Evolutionary conservation across 257 asterid genomes (phyloP), one percentile per base, ranked within the genome.

Genomic region (Fraxinus anomala): DNA sequence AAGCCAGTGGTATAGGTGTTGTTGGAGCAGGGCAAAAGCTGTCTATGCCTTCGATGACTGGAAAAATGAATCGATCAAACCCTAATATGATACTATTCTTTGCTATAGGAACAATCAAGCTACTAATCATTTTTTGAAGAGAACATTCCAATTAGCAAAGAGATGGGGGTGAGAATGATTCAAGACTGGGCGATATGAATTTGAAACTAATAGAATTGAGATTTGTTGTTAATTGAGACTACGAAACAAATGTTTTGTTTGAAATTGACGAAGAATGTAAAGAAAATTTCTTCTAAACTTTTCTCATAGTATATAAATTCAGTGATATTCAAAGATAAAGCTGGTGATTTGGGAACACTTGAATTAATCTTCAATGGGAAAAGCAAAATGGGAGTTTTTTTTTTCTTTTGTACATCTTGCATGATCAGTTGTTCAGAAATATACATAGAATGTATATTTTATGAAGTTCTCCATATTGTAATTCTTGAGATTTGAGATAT

Each of bases 31-130:
- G 97, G 10, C 90, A 87, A 78, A 95, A 91, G 74, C 80, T 93
- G 56, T 96, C 97, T 0, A 93, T 92, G 96, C 98, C 98, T 4
- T 98, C 97, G 0, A 93, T 97, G 0, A 95, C 97, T 0, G 98
- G 97, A 26, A 85, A 82, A 80, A 93, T 98, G 98, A 88, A 91
- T n/a, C 80, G 97, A 72, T 72, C 96, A 1, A 98, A 95, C 74
- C 95, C 99, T 2, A 93, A 91, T 51, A 93, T 97, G 3, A 86
- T 95, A 30, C 72, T 95, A 91, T 93, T 10, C 81, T 95, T 21
- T 89, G 98, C 77, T 88, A 95, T 51, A 83, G 99, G 78, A 91
- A 91, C 70, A 98, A 95, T 81, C 82, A 83, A 59, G 89, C 83
- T 6, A 96, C 97, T 5, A 91, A 90, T 79, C 80, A 67, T 5